Base-by-base conservation (phyloP, 176 grass and related monocot species). In the Triticum urartu region DNA sequence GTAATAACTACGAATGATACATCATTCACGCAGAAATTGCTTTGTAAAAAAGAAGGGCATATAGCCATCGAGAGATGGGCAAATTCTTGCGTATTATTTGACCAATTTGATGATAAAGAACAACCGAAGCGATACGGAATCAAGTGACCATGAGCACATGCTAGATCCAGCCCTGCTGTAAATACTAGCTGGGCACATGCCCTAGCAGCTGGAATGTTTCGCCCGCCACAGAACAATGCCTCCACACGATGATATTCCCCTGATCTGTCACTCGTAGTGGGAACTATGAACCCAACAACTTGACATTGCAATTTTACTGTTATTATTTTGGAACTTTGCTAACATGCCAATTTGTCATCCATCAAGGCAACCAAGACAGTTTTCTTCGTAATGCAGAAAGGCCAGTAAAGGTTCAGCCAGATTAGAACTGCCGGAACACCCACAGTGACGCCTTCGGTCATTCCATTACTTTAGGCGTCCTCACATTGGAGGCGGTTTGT, bases 171-270 rank as follows among this genome's bases (percentile, higher is more conserved):
- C 14, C 17, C 56, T 40, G 14, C 2, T 67, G 34, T 28, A 65
- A 74, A 60, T 43, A 75, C 21, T 85, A 39, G 42, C 14, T 32
- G 21, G 56, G 81, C 56, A 42, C 80, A 84, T 80, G 85, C 42
- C 20, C 2, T 75, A 21, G 34, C 26, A 66, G 30, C 65, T 71
- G 72, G 79, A 86, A 79, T 83, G 67, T 60, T 58, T 68, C 35
- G 56, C 17, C 15, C 24, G 58, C 3, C 5, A 4, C 11, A 74
- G 26, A 68, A 20, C 15, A 47, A 9, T 64, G 40, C 43, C 43
- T 72, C 33, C 32, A 14, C 17, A 62, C 20, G 20, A 20, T 47
- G 74, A 69, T 69, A 87, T 80, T 50, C 50, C 64, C 48, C 81
- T 30, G 39, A 20, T 43, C 20, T 50, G 12, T 0, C 65, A 68